phyloP scores from a whole-genome alignment of 1,139 yeast species.

The Meyerozyma sp. region DNA sequence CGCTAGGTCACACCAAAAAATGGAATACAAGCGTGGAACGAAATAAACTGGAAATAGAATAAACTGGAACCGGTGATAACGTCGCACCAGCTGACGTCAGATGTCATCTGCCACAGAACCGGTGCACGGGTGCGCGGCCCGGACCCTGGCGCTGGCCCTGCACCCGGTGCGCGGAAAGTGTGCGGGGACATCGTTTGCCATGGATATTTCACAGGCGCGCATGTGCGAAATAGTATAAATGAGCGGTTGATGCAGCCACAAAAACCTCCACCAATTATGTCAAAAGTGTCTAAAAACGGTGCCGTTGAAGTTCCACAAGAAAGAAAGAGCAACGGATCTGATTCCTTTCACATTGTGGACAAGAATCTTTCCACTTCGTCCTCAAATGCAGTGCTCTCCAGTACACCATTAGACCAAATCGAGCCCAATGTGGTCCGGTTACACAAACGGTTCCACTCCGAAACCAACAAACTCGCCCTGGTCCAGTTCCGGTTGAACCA shows the following conservation, averaged over 20 bases:
- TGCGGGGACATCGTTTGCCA: neutral
- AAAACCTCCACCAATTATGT: neutral
- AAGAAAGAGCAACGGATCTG: neutral
- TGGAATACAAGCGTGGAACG: too few relatives aligned
- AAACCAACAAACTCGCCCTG: constrained; percentile 45
- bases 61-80: too few relatives aligned
- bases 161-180: neutral
- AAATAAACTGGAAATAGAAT: too few relatives aligned
- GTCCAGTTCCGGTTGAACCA: constrained; percentile 56
- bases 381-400: constrained; percentile 15
- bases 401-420: constrained; percentile 50
- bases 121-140: too few relatives aligned
- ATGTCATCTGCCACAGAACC: too few relatives aligned
- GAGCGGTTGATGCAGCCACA: neutral
- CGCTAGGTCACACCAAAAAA: too few relatives aligned
- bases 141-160: too few relatives aligned
- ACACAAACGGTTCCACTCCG: constrained; percentile 35
- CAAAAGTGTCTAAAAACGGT: neutral
- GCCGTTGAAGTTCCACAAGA: neutral
- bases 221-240: neutral
- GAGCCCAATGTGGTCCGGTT: constrained; percentile 41
- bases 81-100: too few relatives aligned
- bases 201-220: neutral
- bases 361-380: neutral
- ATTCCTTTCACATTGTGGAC: neutral